These are phyloP conservation scores for Eucalyptus sp. DNA, from an alignment of 345 rosid genomes.

Conservation along the genomic window DNA sequence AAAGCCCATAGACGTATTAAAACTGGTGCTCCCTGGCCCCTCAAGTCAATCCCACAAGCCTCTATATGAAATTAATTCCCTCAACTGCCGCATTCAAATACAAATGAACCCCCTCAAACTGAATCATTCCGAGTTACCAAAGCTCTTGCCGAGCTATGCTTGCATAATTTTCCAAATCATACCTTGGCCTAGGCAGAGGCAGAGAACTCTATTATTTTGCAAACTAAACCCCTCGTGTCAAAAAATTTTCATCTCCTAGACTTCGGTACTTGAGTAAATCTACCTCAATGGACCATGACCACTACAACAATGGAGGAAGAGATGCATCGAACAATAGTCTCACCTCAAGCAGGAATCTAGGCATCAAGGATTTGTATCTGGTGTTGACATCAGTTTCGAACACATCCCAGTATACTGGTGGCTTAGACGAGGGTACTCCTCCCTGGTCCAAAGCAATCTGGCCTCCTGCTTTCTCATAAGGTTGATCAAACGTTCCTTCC, in stretches of 20 bases:
- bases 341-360: constrained; percentile 77
- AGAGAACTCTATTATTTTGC: background rate
- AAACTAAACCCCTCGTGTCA: background rate
- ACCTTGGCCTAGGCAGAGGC: background rate
- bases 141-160: background rate
- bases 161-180: background rate
- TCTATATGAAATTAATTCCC: background rate
- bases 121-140: background rate
- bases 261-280: background rate
- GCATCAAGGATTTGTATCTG: constrained; percentile 55
- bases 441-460: constrained; percentile 15
- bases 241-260: background rate
- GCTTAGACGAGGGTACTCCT: constrained; percentile 7
- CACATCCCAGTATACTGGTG: constrained; percentile 54
- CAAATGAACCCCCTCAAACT: background rate
- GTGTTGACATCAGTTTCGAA: constrained; percentile 59
- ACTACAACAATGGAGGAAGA: background rate
- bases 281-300: background rate
- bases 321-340: background rate
- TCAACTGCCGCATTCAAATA: background rate
- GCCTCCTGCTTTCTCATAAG: constrained; percentile 82
- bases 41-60: background rate
- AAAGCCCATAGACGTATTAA: background rate
- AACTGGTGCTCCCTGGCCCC: background rate
- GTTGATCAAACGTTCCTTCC: constrained; percentile 62